These are phyloP conservation scores for Colletotrichum coccodes DNA, from an alignment of 2,329 filamentous ascomycete genomes.

Conservation along the genomic window DNA sequence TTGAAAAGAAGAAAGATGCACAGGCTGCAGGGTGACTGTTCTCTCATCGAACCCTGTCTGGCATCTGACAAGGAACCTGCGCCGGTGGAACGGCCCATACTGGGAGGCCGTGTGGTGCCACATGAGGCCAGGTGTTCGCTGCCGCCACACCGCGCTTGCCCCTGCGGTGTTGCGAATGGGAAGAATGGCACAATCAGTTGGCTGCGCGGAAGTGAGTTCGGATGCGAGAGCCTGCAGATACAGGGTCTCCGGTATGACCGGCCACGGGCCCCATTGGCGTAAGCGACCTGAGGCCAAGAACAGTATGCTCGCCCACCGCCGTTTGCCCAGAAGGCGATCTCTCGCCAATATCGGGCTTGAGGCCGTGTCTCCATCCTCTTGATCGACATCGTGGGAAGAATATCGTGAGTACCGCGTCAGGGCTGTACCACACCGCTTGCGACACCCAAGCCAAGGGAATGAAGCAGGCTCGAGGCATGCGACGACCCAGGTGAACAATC, in stretches of 20 bases:
- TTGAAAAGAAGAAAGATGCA: neutral
- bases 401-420: neutral
- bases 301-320: neutral
- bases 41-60: neutral
- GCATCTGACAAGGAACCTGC: neutral
- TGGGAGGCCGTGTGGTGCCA: neutral
- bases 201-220: neutral
- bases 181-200: neutral
- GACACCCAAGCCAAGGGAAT: neutral
- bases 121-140: neutral
- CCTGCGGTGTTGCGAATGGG: neutral
- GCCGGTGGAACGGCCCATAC: conserved; percentile 13
- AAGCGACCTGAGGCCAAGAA: neutral
- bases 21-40: neutral
- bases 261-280: neutral
- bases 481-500: neutral
- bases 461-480: no score
- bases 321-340: neutral
- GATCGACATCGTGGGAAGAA: neutral
- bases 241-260: neutral
- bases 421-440: neutral
- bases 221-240: neutral
- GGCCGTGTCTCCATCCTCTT: neutral
- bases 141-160: neutral
- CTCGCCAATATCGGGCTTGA: neutral